Conservation (phyloP, 257 asterid genomes). For the Capsicum chinense region DNA sequence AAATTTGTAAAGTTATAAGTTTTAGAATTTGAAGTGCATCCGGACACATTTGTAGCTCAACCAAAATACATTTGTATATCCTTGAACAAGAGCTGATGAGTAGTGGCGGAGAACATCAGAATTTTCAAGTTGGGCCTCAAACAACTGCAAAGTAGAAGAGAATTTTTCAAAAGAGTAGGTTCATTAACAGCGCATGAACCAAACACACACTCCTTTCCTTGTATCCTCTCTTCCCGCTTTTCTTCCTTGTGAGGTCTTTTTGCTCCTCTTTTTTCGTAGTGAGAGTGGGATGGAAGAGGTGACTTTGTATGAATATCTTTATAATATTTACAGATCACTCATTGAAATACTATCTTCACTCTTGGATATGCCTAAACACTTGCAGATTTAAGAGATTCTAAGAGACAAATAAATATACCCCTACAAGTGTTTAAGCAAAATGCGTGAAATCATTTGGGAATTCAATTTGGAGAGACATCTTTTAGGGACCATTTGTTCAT, state of each 20-base stretch:
- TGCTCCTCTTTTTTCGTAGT: neutral
- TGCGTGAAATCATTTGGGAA: neutral
- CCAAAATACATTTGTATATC: slow-evolving; percentile 97
- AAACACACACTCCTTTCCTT: too few relatives aligned
- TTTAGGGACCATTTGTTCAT: neutral
- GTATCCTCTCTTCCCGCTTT: too few relatives aligned
- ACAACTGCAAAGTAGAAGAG: slow-evolving; percentile 61
- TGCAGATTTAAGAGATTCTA: neutral
- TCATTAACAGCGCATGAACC: neutral
- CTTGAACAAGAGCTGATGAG: slow-evolving; percentile 93
- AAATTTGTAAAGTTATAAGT: too few relatives aligned
- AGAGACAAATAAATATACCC: neutral
- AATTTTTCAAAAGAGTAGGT: neutral
- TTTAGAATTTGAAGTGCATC: too few relatives aligned
- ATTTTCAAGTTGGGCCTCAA: slow-evolving; percentile 79
- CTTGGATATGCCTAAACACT: neutral
- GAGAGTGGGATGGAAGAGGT: neutral
- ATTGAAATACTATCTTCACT: neutral
- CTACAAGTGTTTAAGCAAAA: neutral
- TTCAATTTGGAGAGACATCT: neutral
- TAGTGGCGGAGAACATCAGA: slow-evolving; percentile 80
- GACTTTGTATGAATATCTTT: neutral
- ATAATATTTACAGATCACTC: slow-evolving; percentile 13
- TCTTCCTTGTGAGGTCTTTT: too few relatives aligned
- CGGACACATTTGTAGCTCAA: slow-evolving; percentile 33